Evolutionary conservation across 1,139 yeast species (phyloP), one percentile per base, ranked within the genome.

Genomic region (Pichia sp.): DNA sequence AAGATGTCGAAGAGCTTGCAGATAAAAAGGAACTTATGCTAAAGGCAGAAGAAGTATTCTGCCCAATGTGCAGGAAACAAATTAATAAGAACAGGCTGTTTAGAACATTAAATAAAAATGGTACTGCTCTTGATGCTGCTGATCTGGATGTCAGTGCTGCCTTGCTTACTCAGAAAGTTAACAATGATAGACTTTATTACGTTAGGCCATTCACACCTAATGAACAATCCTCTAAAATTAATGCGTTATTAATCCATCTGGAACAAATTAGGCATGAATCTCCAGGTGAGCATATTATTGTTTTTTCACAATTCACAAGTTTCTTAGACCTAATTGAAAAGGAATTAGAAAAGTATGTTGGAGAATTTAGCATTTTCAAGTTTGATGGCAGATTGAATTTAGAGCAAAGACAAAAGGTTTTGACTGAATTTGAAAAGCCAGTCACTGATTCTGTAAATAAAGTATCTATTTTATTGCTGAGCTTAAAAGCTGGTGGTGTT

Each of bases 401-500:
- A 70, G 76, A 73, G 32, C 87, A 84, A 51, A 73, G 98, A 36
- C 77, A 81, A 33, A 67, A 67, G 25, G 79, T 87, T 0, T 66
- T 90, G 42, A 74, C 72, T 25, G 72, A 73, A 26, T 90, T 90
- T 62, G 56, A 55, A 27, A 44, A 40, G 5, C 34, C 43, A 3
- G 33, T 47, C 6, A 44, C 47, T 8, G 25, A 11, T 9, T 68
- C 69, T 40, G 59, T 61, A 1, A 64, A 69, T 8, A 70, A 70
- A 46, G 66, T 81, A 3, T 75, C 81, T 2, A 75, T 90, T 1
- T 64, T 92, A 26, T 68, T 90, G 27, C 66, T 92, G 35, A 86
- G 96, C 1, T 69, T 90, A 53, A 90, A 88, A 64, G 95, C 97
- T 0, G 97, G 98, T 25, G 97, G 97, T 4, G 96, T 90, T 7